Conservation (phyloP, 2,329 filamentous ascomycete genomes). For the Fusarium sp. region DNA sequence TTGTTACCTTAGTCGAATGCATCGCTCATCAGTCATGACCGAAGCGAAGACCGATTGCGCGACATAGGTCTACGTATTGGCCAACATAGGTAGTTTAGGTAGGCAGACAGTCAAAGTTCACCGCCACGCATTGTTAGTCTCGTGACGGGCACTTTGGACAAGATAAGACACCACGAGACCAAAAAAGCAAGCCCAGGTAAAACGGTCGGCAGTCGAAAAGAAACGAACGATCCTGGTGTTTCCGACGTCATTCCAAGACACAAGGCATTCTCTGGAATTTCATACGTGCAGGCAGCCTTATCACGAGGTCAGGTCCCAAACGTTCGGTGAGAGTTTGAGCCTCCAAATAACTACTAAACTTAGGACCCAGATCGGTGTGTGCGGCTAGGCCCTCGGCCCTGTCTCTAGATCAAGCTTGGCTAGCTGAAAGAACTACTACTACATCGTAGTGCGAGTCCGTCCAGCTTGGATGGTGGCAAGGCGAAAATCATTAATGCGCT, state of each 20-base stretch:
- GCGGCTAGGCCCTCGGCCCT: conserved; percentile 13
- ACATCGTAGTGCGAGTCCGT: neutral
- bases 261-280: conserved; percentile 24
- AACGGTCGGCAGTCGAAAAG: conserved; percentile 28
- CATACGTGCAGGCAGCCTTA: conserved; percentile 5
- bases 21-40: neutral
- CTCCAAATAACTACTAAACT: conserved; percentile 11
- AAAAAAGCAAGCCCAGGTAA: conserved; percentile 15
- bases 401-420: conserved; percentile 13
- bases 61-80: conserved; percentile 18
- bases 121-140: conserved; percentile 26
- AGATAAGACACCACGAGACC: conserved; percentile 29
- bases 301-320: conserved; percentile 31
- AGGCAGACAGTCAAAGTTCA: conserved; percentile 15
- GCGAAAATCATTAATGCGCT: conserved; percentile 30
- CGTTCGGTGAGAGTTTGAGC: conserved; percentile 31
- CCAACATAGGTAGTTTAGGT: no score
- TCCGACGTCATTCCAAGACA: conserved; percentile 30
- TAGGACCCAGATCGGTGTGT: conserved; percentile 24
- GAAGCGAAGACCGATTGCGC: conserved; percentile 10
- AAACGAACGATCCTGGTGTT: conserved; percentile 7
- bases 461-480: conserved; percentile 37
- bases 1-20: conserved; percentile 15
- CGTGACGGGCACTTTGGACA: conserved; percentile 17
- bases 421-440: conserved; percentile 41